Percentiles rank a stretch among this genome's conserved stretches.
phyloP scores from a whole-genome alignment of 805 yeast genomes.

The Starmerella roubikii region DNA sequence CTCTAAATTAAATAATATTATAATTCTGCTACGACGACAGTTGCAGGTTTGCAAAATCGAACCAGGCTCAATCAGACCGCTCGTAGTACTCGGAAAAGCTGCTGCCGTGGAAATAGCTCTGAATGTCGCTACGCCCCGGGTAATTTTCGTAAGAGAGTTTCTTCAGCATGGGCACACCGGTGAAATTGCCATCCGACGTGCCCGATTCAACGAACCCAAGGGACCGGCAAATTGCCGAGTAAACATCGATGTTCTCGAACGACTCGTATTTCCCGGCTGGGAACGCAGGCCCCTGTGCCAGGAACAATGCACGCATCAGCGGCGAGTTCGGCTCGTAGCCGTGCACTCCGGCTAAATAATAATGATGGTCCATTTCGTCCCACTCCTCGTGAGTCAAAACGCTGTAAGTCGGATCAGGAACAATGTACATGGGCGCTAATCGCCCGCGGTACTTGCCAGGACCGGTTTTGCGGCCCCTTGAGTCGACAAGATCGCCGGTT shows the following conservation, averaged over 20 bases:
- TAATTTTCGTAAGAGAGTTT: constrained; percentile 23
- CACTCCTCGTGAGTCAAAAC: constrained; percentile 48
- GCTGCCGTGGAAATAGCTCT: constrained; percentile 21
- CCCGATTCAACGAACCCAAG: constrained; percentile 36
- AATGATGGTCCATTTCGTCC: constrained; percentile 36
- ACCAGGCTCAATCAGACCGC: no score
- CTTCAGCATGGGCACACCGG: constrained; percentile 15
- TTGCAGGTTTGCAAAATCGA: no score
- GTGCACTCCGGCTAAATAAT: constrained; percentile 63
- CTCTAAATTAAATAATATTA: neutral
- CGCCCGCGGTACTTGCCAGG: constrained; percentile 37
- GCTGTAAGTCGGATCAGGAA: constrained; percentile 73
- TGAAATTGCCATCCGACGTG: constrained; percentile 42
- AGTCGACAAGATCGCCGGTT: neutral
- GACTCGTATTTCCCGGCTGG: constrained; percentile 36
- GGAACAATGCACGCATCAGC: constrained; percentile 70
- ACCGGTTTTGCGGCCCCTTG: neutral
- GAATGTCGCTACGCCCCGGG: constrained; percentile 23
- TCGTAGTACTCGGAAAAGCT: constrained; percentile 21
- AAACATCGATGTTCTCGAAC: constrained; percentile 58
- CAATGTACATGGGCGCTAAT: constrained; percentile 72
- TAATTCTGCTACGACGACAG: no score
- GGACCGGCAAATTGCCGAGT: constrained; percentile 59
- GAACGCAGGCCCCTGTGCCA: constrained; percentile 75
- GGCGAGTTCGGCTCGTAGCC: constrained; percentile 71